A percentile compares a stretch with the other conserved stretches of the same genome.
These are phyloP conservation scores for Xylariaceae sp. DNA, from an alignment of 2,329 filamentous ascomycete genomes.

Conservation along the genomic window DNA sequence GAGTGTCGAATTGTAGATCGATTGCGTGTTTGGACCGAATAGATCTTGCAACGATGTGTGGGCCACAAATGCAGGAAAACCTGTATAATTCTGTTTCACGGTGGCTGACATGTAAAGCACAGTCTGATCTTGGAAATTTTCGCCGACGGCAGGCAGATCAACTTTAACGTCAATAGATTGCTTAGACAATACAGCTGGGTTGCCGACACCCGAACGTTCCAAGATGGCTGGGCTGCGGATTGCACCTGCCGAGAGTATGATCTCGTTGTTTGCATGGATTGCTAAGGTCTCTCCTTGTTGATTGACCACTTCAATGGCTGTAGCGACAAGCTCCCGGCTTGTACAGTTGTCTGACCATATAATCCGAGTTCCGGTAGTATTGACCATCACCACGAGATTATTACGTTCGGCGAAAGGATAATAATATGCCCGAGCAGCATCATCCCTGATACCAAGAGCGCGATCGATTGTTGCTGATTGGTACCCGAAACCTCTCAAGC, in stretches of 20 bases:
- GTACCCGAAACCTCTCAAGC: conserved; percentile 10
- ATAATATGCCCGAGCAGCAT: conserved; percentile 10
- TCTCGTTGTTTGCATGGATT: conserved; percentile 8
- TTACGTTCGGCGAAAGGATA: conserved; percentile 8
- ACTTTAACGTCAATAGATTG: conserved; percentile 9
- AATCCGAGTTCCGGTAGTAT: conserved; percentile 9
- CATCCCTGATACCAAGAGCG: conserved; percentile 7
- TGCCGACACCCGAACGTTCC: conserved; percentile 9
- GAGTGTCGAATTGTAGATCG: conserved; percentile 7
- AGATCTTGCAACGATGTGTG: conserved; percentile 9
- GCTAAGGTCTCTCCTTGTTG: conserved; percentile 7
- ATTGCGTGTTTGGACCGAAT: conserved; percentile 7
- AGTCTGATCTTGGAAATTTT: conserved; percentile 10
- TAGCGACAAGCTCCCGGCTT: conserved; percentile 7
- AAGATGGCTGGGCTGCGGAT: conserved; percentile 9
- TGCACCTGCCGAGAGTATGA: conserved; percentile 11
- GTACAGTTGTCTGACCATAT: conserved; percentile 6
- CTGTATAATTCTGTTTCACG: conserved; percentile 8
- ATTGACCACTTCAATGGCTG: conserved; percentile 9
- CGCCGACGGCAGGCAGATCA: conserved; percentile 9
- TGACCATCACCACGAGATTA: conserved; percentile 12
- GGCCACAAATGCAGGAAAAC: conserved; percentile 10
- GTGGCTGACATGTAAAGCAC: conserved; percentile 7
- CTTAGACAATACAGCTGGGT: conserved; percentile 8
- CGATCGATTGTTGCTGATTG: conserved; percentile 10